These are phyloP conservation scores for Lactarius pseudohatsudake DNA, from an alignment of 768 basidiomycete species.

Conservation along the genomic window DNA sequence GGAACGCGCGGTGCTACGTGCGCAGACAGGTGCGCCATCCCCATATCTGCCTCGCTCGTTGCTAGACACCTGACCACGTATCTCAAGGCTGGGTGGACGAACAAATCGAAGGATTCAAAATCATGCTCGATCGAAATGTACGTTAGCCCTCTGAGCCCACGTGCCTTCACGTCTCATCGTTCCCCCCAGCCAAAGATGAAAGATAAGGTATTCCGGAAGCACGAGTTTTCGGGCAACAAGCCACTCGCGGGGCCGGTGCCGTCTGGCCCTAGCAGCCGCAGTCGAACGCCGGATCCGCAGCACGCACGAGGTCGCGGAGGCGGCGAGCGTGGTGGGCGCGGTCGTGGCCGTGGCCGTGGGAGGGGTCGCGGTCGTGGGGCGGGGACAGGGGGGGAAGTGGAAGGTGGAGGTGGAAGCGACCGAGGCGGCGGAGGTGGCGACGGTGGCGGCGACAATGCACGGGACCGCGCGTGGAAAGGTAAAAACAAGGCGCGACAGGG, in stretches of 20 bases:
- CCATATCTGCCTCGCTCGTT: not conserved
- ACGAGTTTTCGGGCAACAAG: constrained; percentile 73
- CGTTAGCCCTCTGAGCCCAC: constrained; percentile 35
- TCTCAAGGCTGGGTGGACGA: constrained; percentile 65
- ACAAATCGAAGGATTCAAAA: constrained; percentile 90
- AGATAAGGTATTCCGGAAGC: constrained; percentile 69
- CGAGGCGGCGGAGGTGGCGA: constrained; percentile 41
- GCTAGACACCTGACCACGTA: not conserved
- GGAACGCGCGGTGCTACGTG: constrained; percentile 61
- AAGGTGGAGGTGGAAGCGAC: constrained; percentile 43
- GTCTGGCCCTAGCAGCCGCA: constrained; percentile 18
- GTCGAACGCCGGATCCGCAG: constrained; percentile 17
- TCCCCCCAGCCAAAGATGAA: constrained; percentile 56
- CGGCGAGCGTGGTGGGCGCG: constrained; percentile 22
- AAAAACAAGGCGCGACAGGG: constrained; percentile 71
- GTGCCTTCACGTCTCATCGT: not conserved
- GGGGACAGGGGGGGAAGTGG: not conserved
- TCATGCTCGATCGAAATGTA: constrained; percentile 89
- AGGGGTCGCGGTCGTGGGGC: constrained; percentile 34
- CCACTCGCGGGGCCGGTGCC: constrained; percentile 17
- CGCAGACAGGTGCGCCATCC: constrained; percentile 57
- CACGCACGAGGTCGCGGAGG: constrained; percentile 27
- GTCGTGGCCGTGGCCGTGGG: constrained; percentile 24
- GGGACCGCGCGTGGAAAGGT: constrained; percentile 71
- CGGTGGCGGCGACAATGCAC: constrained; percentile 40